Evolutionary conservation across 495 filamentous ascomycete species (phyloP).

Genomic region (Lophiostoma macrostomum): DNA sequence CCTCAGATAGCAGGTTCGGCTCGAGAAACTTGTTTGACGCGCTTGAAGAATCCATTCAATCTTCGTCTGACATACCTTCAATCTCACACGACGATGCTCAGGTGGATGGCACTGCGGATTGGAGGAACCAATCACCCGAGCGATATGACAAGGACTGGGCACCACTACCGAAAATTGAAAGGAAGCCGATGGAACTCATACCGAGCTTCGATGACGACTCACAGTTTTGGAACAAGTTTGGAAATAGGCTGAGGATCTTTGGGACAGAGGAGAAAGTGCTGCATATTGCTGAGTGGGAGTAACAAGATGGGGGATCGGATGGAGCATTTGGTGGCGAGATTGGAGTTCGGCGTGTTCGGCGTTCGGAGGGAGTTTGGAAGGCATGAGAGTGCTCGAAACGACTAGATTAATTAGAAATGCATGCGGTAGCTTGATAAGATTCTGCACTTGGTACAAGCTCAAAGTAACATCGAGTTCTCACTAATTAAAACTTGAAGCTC

Average conservation of each 20-base stretch:
- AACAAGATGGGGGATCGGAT: neutral
- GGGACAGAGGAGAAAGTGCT: slow-evolving; percentile 56
- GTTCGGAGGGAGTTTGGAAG: no score
- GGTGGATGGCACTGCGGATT: neutral
- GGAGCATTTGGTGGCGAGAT: no score
- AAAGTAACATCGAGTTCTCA: no score
- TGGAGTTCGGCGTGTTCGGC: no score
- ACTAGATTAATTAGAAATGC: no score
- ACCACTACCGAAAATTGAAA: neutral
- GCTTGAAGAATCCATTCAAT: neutral
- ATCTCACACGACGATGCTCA: neutral
- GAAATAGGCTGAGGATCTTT: slow-evolving; percentile 65
- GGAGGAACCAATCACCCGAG: slow-evolving; percentile 5
- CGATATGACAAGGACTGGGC: neutral
- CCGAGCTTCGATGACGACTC: slow-evolving; percentile 50
- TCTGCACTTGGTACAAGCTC: no score
- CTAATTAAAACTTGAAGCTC: no score
- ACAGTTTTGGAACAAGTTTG: slow-evolving; percentile 60
- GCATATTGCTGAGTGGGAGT: slow-evolving; percentile 19
- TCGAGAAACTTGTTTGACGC: slow-evolving; percentile 17
- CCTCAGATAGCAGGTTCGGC: slow-evolving; percentile 16
- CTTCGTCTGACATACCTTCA: neutral
- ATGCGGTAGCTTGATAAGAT: no score
- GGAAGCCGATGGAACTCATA: slow-evolving; percentile 37
- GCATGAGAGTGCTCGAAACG: no score